A percentile compares a stretch with the other conserved stretches of the same genome.
Evolutionary conservation across 225 moss, liverwort and hornwort genomes (phyloP).

Genomic region (Pleurozium schreberi): DNA sequence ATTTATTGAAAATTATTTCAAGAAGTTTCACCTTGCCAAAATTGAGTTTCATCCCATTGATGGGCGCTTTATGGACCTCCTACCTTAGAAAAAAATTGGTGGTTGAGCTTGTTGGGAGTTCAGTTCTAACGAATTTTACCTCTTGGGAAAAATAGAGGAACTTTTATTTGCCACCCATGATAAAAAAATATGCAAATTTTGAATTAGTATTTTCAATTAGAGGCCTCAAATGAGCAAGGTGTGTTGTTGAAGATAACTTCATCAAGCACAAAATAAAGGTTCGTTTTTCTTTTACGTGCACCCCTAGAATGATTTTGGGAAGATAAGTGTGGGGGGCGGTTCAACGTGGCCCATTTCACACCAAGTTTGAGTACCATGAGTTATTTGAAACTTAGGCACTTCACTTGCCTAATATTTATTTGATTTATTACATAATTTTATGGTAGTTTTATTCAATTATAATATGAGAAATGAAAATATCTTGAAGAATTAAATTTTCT

Average conservation of each 20-base stretch:
- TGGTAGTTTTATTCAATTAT: background rate
- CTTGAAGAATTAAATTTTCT: background rate
- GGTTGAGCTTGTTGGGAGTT: background rate
- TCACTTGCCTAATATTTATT: background rate
- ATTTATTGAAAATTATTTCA: too few species aligned
- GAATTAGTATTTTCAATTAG: background rate
- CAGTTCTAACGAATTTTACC: background rate
- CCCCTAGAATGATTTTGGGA: background rate
- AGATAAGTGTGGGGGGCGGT: fast-evolving
- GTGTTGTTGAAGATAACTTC: background rate
- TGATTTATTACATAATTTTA: background rate
- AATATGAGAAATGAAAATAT: background rate
- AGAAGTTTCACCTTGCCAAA: too few species aligned
- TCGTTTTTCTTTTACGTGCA: background rate
- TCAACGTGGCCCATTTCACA: fast-evolving
- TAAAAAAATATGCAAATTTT: background rate
- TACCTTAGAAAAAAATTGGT: background rate
- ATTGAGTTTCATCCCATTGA: too few species aligned
- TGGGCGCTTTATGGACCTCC: too few species aligned
- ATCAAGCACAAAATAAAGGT: background rate
- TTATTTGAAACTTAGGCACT: fast-evolving
- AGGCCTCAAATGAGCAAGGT: fast-evolving
- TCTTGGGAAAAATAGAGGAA: fast-evolving
- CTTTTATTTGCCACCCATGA: background rate
- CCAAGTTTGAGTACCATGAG: background rate